Evolutionary conservation across 1,139 yeast genomes (phyloP).

Genomic region (Hyphopichia wangnamkhiaoensis): DNA sequence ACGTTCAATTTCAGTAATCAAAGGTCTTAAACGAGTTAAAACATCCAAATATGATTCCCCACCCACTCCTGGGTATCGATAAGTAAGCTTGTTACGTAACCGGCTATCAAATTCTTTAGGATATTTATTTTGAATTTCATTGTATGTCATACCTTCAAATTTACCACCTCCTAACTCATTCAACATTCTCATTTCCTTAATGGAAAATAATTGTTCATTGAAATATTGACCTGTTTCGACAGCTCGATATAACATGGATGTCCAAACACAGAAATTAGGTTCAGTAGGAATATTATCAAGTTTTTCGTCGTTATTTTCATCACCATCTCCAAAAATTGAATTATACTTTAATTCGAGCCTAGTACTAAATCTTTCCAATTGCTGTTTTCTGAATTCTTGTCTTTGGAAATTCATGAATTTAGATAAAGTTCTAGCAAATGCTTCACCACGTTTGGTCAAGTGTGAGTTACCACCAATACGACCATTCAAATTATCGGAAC

Average conservation of each 20-base stretch:
- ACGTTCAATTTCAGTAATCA: slow-evolving; percentile 90
- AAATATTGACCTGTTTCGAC: slow-evolving; percentile 77
- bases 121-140: slow-evolving; percentile 66
- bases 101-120: slow-evolving; percentile 83
- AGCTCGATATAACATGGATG: slow-evolving; percentile 80
- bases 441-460: slow-evolving; percentile 75
- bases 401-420: slow-evolving; percentile 76
- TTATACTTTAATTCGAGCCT: slow-evolving; percentile 45
- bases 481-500: slow-evolving; percentile 80
- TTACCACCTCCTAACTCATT: slow-evolving; percentile 93
- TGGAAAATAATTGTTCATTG: slow-evolving; percentile 69
- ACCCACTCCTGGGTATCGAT: slow-evolving; percentile 95
- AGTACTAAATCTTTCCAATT: slow-evolving; percentile 53
- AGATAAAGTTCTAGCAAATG: slow-evolving; percentile 70
- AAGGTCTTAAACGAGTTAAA: slow-evolving; percentile 82
- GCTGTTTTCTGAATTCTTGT: slow-evolving; percentile 65
- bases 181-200: slow-evolving; percentile 89
- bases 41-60: slow-evolving; percentile 96
- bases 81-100: slow-evolving; percentile 71
- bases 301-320: slow-evolving; percentile 23
- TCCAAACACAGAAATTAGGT: slow-evolving; percentile 88
- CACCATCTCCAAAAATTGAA: slow-evolving; percentile 21
- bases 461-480: slow-evolving; percentile 88
- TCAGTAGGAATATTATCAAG: slow-evolving; percentile 49
- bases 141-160: slow-evolving; percentile 89